A percentile compares a stretch with the other conserved stretches of the same genome.
These are phyloP conservation scores for Colletotrichum shisoi DNA, from an alignment of 2,329 filamentous ascomycete species.

Conservation along the genomic window DNA sequence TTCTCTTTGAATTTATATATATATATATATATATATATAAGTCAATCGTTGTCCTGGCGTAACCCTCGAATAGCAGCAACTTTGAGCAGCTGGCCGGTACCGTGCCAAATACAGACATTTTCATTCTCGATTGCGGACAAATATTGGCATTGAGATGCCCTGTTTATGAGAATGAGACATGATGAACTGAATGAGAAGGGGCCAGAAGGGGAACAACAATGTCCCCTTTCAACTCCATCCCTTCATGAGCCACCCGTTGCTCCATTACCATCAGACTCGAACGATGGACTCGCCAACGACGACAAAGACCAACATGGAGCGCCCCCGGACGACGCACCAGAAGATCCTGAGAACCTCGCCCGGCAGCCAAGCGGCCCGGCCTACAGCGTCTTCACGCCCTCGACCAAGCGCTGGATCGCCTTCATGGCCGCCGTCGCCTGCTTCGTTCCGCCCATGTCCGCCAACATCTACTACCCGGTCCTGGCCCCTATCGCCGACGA, in stretches of 20 bases:
- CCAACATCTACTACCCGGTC: slow-evolving; percentile 64
- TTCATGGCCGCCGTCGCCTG: slow-evolving; percentile 61
- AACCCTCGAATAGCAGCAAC: too few relatives aligned
- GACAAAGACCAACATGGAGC: slow-evolving; percentile 19
- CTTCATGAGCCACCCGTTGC: not conserved
- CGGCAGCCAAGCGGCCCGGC: slow-evolving; percentile 48
- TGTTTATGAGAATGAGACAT: slow-evolving; percentile 11
- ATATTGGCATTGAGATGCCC: not conserved
- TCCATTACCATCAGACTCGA: not conserved
- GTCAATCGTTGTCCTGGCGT: too few relatives aligned
- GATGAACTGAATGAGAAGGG: not conserved
- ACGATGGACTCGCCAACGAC: not conserved
- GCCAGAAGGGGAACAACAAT: not conserved
- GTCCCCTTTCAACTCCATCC: not conserved
- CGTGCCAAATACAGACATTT: not conserved
- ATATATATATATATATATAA: too few relatives aligned
- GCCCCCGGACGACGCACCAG: not conserved
- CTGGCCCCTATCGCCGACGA: slow-evolving; percentile 52
- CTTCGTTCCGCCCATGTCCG: slow-evolving; percentile 66
- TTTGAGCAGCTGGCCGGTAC: not conserved
- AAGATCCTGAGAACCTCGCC: slow-evolving; percentile 45
- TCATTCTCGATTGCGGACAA: not conserved
- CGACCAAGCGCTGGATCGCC: slow-evolving; percentile 61
- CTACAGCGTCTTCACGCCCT: slow-evolving; percentile 49
- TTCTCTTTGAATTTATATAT: not conserved